Evolutionary conservation across 495 filamentous ascomycete genomes (phyloP), one percentile per base, ranked within the genome.

Genomic region (Podospora anserina): DNA sequence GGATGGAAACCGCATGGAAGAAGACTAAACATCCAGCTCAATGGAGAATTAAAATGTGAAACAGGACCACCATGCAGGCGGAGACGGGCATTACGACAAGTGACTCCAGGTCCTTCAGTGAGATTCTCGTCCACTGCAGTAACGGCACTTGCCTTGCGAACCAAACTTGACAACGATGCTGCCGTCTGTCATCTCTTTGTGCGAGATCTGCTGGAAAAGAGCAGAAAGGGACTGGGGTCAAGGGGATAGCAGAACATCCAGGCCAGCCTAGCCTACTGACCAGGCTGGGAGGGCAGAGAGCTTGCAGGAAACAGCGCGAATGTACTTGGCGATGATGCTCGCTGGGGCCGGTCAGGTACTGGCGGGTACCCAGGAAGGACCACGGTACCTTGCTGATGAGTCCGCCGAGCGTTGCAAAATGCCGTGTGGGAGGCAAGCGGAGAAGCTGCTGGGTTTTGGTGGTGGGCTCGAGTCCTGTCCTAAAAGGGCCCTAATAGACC

Each of bases 61-160:
- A 83, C 80, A 76, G 75, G 71, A 73, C 76, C 72, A 80, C 81
- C 81, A 79, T 79, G 78, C 80, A 76, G 78, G 73, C 79, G 82
- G 80, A 76, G 71, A 75, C 74, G 69, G 77, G 77, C 79, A 82
- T 81, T 77, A 80, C 79, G 77, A 74, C 75, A 81, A 77, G 76
- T 77, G 75, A 80, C 75, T 76, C 72, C 75, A 49, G 49, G 63
- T 63, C 66, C 69, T 30, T 49, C 68, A 71, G 34, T 63, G 34
- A 26, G 53, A 39, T 63, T 66, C 49, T 20, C 23, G 18, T 58
- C 28, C 13, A 67, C 56, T 64, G 59, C 68, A 66, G 66, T 63
- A 71, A 69, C 69, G 68, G 72, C 66, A 71, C 65, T 70, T 71
- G 60, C 66, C 67, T 67, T 56, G 27, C 56, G 39, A 64, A 57